Evolutionary conservation across 768 basidiomycete genomes (phyloP).

Genomic region (Leucogyrophana mollusca): DNA sequence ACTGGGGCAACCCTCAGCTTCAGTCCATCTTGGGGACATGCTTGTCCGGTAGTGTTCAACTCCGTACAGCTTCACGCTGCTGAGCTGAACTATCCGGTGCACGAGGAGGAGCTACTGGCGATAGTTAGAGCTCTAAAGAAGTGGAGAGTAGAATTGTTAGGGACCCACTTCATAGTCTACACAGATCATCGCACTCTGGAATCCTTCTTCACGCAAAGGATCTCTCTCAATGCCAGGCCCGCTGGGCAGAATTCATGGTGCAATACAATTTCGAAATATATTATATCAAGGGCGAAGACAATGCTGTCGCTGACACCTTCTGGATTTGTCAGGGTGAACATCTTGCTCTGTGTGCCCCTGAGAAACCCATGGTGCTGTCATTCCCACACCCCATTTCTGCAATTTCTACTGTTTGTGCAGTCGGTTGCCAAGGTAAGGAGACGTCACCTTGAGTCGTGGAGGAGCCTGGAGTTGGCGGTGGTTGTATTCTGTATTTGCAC

Average conservation of each 20-base stretch:
- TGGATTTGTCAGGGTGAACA: too few species aligned
- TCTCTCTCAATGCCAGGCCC: neutral
- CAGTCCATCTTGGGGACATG: neutral
- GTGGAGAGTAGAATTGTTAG: conserved; percentile 1
- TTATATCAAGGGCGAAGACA: conserved; percentile 9
- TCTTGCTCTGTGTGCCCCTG: too few species aligned
- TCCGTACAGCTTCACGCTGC: conserved; percentile 6
- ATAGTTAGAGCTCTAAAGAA: conserved; percentile 30
- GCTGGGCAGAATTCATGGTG: conserved; percentile 24
- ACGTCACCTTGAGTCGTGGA: conserved; percentile 5
- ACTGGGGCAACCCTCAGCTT: conserved; percentile 1
- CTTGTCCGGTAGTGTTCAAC: conserved; percentile 4
- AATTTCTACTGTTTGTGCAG: too few species aligned
- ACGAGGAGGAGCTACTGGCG: conserved; percentile 38
- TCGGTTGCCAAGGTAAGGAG: conserved; percentile 3
- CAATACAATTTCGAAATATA: conserved; percentile 24
- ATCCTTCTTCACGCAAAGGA: conserved; percentile 7
- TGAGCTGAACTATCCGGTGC: conserved; percentile 33
- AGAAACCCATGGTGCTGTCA: too few species aligned
- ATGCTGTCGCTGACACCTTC: conserved; percentile 24
- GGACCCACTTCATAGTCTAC: conserved; percentile 10
- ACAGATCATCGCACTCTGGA: conserved; percentile 29
- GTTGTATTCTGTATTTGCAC: neutral
- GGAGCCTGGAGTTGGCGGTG: conserved; percentile 3
- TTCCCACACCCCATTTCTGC: too few species aligned